Conservation (phyloP, 352 stramenopile genomes). For the Aphanomyces invadans region DNA sequence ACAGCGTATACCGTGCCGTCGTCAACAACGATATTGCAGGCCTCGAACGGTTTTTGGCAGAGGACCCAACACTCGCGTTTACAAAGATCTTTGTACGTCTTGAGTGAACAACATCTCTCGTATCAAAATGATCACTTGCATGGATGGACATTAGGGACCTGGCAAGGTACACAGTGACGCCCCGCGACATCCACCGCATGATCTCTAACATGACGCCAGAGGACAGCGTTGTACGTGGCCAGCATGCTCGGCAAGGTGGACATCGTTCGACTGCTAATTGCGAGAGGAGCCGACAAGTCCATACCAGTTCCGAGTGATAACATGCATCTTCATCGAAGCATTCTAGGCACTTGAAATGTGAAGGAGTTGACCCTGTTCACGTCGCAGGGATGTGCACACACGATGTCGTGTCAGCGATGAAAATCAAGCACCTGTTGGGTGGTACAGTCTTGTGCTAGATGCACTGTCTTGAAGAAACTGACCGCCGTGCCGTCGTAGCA, state of each 20-base stretch:
- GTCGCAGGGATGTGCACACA: constrained; percentile 39
- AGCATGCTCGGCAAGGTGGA: constrained; percentile 55
- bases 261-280: constrained; percentile 41
- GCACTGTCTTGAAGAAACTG: too few species aligned
- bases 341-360: constrained; percentile 42
- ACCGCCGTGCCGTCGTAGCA: too few species aligned
- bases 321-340: neutral
- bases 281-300: constrained; percentile 55
- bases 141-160: constrained; percentile 13
- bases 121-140: too few species aligned
- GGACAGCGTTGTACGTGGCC: constrained; percentile 54
- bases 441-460: constrained; percentile 29
- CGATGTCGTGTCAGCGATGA: constrained; percentile 53
- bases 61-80: neutral
- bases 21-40: neutral
- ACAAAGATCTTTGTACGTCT: constrained; percentile 19
- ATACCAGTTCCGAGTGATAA: neutral
- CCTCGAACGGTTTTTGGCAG: neutral
- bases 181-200: too few species aligned
- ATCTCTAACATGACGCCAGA: constrained; percentile 25
- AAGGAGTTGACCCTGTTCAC: constrained; percentile 36
- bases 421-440: constrained; percentile 47
- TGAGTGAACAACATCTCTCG: too few species aligned
- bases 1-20: neutral
- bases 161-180: constrained; percentile 25